Percentiles rank a stretch among this genome's conserved stretches.
These are phyloP conservation scores for Lepidium sativum DNA, from an alignment of 345 rosid genomes.

Conservation along the genomic window DNA sequence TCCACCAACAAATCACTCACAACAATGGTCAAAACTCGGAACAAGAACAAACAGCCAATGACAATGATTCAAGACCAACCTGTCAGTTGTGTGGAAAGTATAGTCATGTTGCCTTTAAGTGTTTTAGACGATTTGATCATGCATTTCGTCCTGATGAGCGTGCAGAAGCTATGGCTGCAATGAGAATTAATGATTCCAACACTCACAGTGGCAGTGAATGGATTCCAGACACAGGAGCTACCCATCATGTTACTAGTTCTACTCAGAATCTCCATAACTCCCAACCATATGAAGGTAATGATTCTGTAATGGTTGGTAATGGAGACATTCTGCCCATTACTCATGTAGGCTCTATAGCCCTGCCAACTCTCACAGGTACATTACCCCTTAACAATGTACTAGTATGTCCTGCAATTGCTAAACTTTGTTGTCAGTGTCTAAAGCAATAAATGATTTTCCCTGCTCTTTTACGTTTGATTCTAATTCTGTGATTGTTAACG, in stretches of 20 bases:
- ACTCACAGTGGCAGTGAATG: not conserved
- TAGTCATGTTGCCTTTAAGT: not conserved
- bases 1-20: not conserved
- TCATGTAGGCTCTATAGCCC: not conserved
- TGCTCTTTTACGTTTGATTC: too few species aligned
- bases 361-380: too few species aligned
- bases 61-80: not conserved
- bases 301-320: not conserved
- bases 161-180: not conserved
- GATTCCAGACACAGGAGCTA: not conserved
- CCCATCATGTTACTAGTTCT: not conserved
- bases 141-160: not conserved
- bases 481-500: too few species aligned
- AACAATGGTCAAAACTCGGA: too few species aligned
- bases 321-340: not conserved
- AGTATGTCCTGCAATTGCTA: too few species aligned
- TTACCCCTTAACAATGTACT: too few species aligned
- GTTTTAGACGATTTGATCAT: not conserved
- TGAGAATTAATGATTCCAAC: not conserved
- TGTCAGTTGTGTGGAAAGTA: not conserved
- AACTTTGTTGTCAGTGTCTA: too few species aligned
- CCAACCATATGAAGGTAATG: not conserved
- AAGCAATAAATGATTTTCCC: too few species aligned
- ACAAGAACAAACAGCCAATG: too few species aligned
- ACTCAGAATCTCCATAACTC: not conserved